Evolutionary conservation across 75 land plant genomes (phyloP).

Genomic region (Chamaecyparis obtusa): DNA sequence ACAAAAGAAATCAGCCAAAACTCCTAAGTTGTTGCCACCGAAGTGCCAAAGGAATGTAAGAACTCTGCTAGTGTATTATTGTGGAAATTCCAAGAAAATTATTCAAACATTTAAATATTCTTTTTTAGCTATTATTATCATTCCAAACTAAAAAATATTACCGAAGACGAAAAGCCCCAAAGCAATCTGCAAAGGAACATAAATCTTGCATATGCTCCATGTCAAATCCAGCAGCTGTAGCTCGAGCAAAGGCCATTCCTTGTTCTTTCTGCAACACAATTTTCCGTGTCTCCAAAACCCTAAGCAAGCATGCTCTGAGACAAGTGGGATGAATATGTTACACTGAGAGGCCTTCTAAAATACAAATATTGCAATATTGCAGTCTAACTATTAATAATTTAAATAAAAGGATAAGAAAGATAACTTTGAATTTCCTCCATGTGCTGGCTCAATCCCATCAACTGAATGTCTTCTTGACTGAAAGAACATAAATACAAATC

Average conservation of each 20-base stretch:
- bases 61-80: neutral
- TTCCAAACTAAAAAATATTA: conserved; percentile 8
- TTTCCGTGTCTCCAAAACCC: conserved; percentile 51
- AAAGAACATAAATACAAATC: neutral
- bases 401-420: conserved; percentile 9
- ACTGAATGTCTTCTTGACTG: conserved; percentile 14
- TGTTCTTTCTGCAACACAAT: conserved; percentile 53
- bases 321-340: neutral
- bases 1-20: neutral
- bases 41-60: neutral
- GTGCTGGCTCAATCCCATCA: conserved; percentile 13
- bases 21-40: neutral
- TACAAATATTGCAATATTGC: neutral
- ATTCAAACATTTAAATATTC: neutral
- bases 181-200: conserved; percentile 47
- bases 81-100: neutral
- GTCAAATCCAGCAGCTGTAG: conserved; percentile 53
- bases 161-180: conserved; percentile 57
- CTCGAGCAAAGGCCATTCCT: conserved; percentile 60
- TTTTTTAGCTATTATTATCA: neutral
- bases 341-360: neutral
- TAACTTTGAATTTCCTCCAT: conserved; percentile 15
- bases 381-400: neutral
- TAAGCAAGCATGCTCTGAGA: conserved; percentile 36
- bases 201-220: conserved; percentile 43